Conservation (phyloP, 2,329 filamentous ascomycete genomes). For the Gyromitra esculenta region DNA sequence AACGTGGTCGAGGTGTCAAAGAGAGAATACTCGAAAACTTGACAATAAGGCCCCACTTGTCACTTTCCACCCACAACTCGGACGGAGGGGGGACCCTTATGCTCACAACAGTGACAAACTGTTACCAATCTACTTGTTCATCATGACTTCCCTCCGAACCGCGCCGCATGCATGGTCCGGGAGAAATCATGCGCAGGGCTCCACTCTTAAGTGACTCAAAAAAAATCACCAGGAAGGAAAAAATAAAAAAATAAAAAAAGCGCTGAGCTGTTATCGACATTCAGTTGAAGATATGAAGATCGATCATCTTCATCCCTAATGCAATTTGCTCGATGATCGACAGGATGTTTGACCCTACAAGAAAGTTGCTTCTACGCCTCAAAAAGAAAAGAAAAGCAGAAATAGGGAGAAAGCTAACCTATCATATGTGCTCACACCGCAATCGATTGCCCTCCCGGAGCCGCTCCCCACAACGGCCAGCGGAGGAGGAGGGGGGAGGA, state of each 20-base stretch:
- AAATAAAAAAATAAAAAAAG: no score
- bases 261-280: constrained; percentile 35
- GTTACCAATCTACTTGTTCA: constrained; percentile 31
- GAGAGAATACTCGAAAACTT: not conserved
- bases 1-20: not conserved
- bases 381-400: constrained; percentile 12
- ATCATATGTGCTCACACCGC: constrained; percentile 31
- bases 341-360: constrained; percentile 46
- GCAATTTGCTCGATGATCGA: constrained; percentile 46
- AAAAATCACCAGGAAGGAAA: not conserved
- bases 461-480: constrained; percentile 47
- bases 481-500: constrained; percentile 29
- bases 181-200: constrained; percentile 39
- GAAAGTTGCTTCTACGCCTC: constrained; percentile 19
- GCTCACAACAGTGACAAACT: constrained; percentile 33
- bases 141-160: constrained; percentile 15
- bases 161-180: constrained; percentile 27
- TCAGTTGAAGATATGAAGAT: constrained; percentile 32
- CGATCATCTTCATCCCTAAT: constrained; percentile 45
- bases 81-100: constrained; percentile 9
- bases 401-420: constrained; percentile 32
- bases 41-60: constrained; percentile 26
- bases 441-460: constrained; percentile 49
- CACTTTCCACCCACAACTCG: constrained; percentile 20
- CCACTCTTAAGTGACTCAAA: constrained; percentile 12